Evolutionary conservation across 2,329 filamentous ascomycete species (phyloP), one percentile per base, ranked within the genome.

Genomic region (Hirsutella minnesotensis): DNA sequence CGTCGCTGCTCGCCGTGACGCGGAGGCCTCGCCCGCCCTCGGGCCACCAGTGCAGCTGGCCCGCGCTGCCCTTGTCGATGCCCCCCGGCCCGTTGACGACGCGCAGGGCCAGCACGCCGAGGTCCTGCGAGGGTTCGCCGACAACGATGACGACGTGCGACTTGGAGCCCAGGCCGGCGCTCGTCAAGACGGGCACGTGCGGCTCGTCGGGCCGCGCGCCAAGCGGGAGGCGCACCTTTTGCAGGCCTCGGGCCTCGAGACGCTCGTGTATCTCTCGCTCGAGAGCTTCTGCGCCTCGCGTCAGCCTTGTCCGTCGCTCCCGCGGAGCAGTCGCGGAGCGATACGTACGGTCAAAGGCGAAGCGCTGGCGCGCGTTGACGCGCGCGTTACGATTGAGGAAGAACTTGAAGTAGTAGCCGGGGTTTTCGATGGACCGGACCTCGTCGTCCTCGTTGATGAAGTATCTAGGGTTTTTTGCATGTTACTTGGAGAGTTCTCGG

Each of bases 381-480:
- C 87, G 79, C n/a, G 75, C 68, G 59, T 87, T 88, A 51, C 77
- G 79, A 57, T 75, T 82, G 42, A 84, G 61, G 57, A 79, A 81
- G 69, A 74, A 95, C 51, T 85, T 75, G 67, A 86, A 94, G 56
- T 80, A 81, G 49, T 73, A 68, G 22, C 81, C 71, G 0, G 83
- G 79, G 30, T 86, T 66, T 19, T 73, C 66, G 43, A 85, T 81
- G 47, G 71, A 79, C 39, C 84, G 79, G 47, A 95, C 75, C 54
- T 90, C 78, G 51, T 90, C 86, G 0, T 79, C 62, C 0, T 80
- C 71, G 51, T 86, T 88, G 63, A 94, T 63, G 57, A 86, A 89
- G 62, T 88, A 94, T 36, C 86, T 18, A 8, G 4, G 33, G 13
- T 8, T 18, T 12, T 27, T 12, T 7, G 13, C 13, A n/a, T 3